A percentile compares a stretch with the other conserved stretches of the same genome.
phyloP scores from a whole-genome alignment of 2,329 filamentous ascomycete genomes.

The Verticillium dahliae region DNA sequence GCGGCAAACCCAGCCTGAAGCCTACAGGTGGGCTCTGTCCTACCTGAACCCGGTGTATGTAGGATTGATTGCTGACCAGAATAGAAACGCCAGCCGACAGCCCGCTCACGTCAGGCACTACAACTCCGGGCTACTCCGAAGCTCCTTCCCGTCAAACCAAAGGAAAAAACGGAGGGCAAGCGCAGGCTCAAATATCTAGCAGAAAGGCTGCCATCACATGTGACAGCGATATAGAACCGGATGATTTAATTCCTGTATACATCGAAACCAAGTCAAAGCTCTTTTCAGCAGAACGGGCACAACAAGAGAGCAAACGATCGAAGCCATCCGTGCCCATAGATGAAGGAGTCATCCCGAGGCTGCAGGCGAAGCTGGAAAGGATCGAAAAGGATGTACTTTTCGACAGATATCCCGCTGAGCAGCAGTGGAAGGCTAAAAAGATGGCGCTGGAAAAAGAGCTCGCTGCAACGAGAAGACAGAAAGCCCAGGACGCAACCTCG shows the following conservation, averaged over 20 bases:
- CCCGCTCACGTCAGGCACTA: constrained; percentile 41
- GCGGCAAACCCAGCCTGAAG: constrained; percentile 27
- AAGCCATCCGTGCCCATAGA: constrained; percentile 28
- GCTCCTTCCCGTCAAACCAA: constrained; percentile 6
- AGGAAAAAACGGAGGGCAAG: background rate
- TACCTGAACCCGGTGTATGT: background rate
- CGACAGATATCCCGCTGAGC: constrained; percentile 58
- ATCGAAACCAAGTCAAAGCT: constrained; percentile 65
- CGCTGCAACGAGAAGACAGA: constrained; percentile 38
- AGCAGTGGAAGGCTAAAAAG: constrained; percentile 55
- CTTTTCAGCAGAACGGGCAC: constrained; percentile 50
- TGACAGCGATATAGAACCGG: constrained; percentile 67
- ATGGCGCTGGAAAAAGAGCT: constrained; percentile 57
- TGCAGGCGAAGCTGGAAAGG: constrained; percentile 66
- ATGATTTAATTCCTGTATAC: constrained; percentile 69
- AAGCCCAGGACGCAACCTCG: constrained; percentile 23
- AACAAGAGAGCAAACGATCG: constrained; percentile 36
- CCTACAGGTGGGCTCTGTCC: constrained; percentile 20
- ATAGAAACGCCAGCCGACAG: constrained; percentile 43
- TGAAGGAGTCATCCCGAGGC: constrained; percentile 52
- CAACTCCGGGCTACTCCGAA: constrained; percentile 38
- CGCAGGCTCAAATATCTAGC: constrained; percentile 17
- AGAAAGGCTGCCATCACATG: constrained; percentile 44
- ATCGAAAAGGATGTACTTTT: constrained; percentile 77
- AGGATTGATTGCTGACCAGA: background rate